phyloP scores from a whole-genome alignment of 164 flowering plant species.

The Berberis thunbergii region DNA sequence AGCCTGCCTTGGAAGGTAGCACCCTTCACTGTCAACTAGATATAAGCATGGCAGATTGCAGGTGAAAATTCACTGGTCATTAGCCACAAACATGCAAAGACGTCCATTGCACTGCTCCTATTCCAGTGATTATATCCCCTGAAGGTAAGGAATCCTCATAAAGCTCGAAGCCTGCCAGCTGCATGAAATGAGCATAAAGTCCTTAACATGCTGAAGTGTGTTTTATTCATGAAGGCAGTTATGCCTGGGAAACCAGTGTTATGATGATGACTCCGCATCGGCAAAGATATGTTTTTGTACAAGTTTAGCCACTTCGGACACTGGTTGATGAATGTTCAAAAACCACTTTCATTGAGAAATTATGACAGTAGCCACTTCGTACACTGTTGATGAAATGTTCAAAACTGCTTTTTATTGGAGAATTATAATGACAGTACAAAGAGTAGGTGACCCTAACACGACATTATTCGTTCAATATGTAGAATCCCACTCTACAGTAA shows the following conservation, averaged over 20 bases:
- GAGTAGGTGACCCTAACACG: no score
- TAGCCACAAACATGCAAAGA: constrained; percentile 94
- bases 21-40: constrained; percentile 98
- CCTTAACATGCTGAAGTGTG: not conserved
- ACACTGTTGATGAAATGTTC: no score
- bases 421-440: no score
- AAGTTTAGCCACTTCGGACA: no score
- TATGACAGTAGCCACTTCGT: no score
- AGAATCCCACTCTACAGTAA: no score
- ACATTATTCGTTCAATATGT: no score
- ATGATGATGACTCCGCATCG: no score
- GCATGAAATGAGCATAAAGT: constrained; percentile 1
- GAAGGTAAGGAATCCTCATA: constrained; percentile 85
- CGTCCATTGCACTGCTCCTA: constrained; percentile 88
- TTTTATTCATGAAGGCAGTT: not conserved
- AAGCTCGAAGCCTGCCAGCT: constrained; percentile 96
- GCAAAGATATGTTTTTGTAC: no score
- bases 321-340: no score
- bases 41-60: constrained; percentile 89
- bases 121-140: constrained; percentile 86
- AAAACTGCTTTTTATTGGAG: no score
- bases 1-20: constrained; percentile 97
- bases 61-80: constrained; percentile 84
- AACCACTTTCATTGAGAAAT: no score
- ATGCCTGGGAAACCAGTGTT: not conserved